Evolutionary conservation across 2,329 filamentous ascomycete species (phyloP).

Genomic region (Laburnicola sp.): DNA sequence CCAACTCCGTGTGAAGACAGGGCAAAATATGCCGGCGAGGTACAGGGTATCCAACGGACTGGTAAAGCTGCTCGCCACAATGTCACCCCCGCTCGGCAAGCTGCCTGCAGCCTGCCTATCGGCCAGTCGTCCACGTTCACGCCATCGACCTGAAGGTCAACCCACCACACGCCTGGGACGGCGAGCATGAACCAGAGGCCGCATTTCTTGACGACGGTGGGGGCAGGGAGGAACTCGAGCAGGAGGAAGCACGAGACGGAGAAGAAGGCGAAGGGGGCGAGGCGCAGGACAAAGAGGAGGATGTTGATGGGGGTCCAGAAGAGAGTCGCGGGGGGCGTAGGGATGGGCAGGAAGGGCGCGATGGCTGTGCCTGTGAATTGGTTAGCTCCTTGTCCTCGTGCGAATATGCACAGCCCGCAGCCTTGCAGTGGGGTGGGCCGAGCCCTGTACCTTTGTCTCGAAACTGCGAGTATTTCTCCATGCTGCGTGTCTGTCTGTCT

Average conservation of each 20-base stretch:
- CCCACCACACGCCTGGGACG: slow-evolving; percentile 95
- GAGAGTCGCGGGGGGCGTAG: slow-evolving; percentile 63
- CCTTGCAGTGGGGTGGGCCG: neutral
- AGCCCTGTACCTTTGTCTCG: slow-evolving; percentile 73
- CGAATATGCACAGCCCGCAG: neutral
- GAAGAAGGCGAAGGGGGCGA: slow-evolving; percentile 74
- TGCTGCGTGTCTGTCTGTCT: slow-evolving; percentile 43
- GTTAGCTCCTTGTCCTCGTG: slow-evolving; percentile 16
- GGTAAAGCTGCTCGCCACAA: slow-evolving; percentile 90
- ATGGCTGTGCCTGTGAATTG: slow-evolving; percentile 78
- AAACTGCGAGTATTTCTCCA: slow-evolving; percentile 96
- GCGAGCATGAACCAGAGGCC: slow-evolving; percentile 85
- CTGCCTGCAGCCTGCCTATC: slow-evolving; percentile 50
- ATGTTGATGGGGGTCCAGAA: slow-evolving; percentile 67
- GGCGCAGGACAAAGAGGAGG: slow-evolving; percentile 76
- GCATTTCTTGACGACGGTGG: slow-evolving; percentile 72
- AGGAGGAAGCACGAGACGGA: slow-evolving; percentile 74
- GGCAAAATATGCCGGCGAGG: slow-evolving; percentile 93
- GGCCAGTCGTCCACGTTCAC: slow-evolving; percentile 66
- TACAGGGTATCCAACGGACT: slow-evolving; percentile 93
- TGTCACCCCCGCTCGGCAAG: slow-evolving; percentile 74
- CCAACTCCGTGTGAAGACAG: slow-evolving; percentile 87
- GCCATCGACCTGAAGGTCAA: slow-evolving; percentile 96
- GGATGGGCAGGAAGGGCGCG: slow-evolving; percentile 87
- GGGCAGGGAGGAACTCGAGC: slow-evolving; percentile 78